A percentile compares a stretch with the other conserved stretches of the same genome.
Conservation (phyloP, 345 rosid genomes). For the Garcia nutans region DNA sequence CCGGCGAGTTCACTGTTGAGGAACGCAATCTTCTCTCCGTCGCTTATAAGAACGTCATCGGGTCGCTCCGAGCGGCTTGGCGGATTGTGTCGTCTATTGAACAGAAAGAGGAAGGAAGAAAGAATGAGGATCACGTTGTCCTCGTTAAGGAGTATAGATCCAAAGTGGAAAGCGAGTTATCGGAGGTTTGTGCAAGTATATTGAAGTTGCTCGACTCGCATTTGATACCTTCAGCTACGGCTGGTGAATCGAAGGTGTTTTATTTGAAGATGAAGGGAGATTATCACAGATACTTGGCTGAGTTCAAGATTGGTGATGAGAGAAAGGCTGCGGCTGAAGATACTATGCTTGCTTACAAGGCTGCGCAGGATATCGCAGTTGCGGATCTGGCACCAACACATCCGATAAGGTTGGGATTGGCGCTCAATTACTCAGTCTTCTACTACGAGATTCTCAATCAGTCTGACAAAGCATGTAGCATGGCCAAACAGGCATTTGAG, state of each 20-base stretch:
- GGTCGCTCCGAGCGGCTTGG: slow-evolving; percentile 97
- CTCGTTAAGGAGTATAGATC: slow-evolving; percentile 96
- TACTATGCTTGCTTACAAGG: slow-evolving; percentile 87
- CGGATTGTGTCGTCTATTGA: slow-evolving; percentile 92
- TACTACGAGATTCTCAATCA: slow-evolving; percentile 91
- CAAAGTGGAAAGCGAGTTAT: slow-evolving; percentile 77
- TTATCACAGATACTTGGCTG: slow-evolving; percentile 90
- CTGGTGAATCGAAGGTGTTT: slow-evolving; percentile 84
- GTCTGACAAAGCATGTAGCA: slow-evolving; percentile 86
- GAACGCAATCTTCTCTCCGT: slow-evolving; percentile 96
- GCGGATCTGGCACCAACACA: slow-evolving; percentile 90
- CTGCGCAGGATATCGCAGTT: slow-evolving; percentile 84
- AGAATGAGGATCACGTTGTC: slow-evolving; percentile 88
- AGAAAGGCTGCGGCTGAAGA: slow-evolving; percentile 93
- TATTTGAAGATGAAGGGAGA: slow-evolving; percentile 98
- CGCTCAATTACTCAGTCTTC: slow-evolving; percentile 83
- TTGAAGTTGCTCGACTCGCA: slow-evolving; percentile 59
- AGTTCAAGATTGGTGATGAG: slow-evolving; percentile 84
- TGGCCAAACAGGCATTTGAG: slow-evolving; percentile 98
- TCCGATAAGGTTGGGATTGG: slow-evolving; percentile 84
- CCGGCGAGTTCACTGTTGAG: slow-evolving; percentile 82
- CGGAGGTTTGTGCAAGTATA: slow-evolving; percentile 74
- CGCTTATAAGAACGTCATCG: slow-evolving; percentile 97
- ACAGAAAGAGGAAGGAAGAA: slow-evolving; percentile 89
- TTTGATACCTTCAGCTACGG: slow-evolving; percentile 70